Conservation (phyloP, 202 grass and related monocot genomes). For the Hordeum pubiflorum region DNA sequence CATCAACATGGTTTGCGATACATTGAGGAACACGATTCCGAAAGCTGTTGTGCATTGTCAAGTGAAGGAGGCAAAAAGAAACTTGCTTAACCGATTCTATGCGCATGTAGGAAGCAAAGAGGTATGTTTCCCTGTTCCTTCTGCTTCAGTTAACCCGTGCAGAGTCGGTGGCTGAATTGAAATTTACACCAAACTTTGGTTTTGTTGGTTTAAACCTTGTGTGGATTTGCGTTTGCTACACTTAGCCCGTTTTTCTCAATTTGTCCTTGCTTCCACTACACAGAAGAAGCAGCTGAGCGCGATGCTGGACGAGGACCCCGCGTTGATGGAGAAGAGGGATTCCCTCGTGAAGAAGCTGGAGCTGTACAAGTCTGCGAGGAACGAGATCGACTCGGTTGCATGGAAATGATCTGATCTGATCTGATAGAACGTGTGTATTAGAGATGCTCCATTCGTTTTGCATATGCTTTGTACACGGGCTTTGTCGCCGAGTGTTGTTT, state of each 20-base stretch:
- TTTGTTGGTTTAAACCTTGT: background rate
- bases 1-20: conserved; percentile 88
- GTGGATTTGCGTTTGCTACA: background rate
- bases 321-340: conserved; percentile 97
- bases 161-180: background rate
- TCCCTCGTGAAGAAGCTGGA: conserved; percentile 82
- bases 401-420: conserved; percentile 64
- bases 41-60: conserved; percentile 93
- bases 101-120: conserved; percentile 90
- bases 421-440: background rate
- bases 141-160: background rate
- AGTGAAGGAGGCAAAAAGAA: conserved; percentile 87
- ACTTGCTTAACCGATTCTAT: conserved; percentile 90
- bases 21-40: conserved; percentile 81
- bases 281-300: conserved; percentile 97
- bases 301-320: conserved; percentile 94
- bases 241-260: background rate
- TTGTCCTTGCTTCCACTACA: background rate
- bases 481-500: background rate
- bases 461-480: conserved; percentile 12
- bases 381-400: conserved; percentile 86
- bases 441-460: conserved; percentile 12
- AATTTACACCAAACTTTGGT: background rate
- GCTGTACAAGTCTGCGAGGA: conserved; percentile 88
- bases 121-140: conserved; percentile 33